phyloP scores from a whole-genome alignment of 1,284 basidiomycete genomes.

The Pyrrhoderma noxium region DNA sequence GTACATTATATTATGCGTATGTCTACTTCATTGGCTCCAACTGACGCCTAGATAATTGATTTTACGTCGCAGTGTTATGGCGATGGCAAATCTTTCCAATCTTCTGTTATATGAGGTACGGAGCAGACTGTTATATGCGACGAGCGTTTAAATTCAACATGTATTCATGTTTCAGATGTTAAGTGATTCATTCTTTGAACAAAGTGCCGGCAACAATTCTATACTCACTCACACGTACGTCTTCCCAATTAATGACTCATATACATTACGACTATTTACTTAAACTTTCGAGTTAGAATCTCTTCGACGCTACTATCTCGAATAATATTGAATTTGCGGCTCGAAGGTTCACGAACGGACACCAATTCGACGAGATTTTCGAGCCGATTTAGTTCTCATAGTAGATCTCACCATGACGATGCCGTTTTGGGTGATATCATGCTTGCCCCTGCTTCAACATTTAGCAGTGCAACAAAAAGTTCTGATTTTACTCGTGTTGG shows the following conservation, averaged over 20 bases:
- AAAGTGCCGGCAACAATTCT: conserved; percentile 16
- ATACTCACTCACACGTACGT: conserved; percentile 14
- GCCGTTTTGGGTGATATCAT: conserved; percentile 1
- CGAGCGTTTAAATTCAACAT: no score
- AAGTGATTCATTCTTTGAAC: conserved; percentile 8
- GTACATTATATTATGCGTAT: conserved; percentile 12
- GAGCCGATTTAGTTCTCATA: not conserved
- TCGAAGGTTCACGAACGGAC: not conserved
- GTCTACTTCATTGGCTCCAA: not conserved
- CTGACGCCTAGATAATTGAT: not conserved
- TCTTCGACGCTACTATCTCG: conserved; percentile 14
- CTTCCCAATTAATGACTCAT: not conserved
- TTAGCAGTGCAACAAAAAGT: conserved; percentile 4
- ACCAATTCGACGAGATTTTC: conserved; percentile 2
- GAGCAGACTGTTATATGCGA: not conserved
- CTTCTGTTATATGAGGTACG: conserved; percentile 13
- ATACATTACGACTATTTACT: no score
- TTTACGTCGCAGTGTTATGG: conserved; percentile 2
- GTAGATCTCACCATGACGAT: not conserved
- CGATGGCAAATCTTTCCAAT: conserved; percentile 12
- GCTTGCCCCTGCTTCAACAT: conserved; percentile 4
- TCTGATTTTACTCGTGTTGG: no score
- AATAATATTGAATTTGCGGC: conserved; percentile 12
- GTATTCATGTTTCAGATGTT: not conserved
- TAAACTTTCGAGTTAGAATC: conserved; percentile 1